Evolutionary conservation across 1,284 basidiomycete species (phyloP).

Genomic region (Lentinula novae-zelandiae): DNA sequence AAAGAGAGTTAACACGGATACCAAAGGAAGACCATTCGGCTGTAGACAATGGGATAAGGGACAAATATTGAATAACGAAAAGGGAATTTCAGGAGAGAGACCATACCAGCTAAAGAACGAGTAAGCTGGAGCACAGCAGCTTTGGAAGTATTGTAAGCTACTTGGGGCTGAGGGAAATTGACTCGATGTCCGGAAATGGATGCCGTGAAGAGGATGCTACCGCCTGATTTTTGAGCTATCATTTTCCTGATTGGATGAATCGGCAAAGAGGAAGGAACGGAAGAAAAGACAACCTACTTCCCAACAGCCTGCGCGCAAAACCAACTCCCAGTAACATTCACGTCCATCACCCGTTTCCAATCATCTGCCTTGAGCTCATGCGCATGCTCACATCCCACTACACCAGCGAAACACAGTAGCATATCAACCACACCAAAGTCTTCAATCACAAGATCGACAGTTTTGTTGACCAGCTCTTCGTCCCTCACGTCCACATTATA

Average conservation of each 20-base stretch:
- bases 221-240: conserved; percentile 35
- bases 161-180: conserved; percentile 38
- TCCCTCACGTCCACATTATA: conserved; percentile 35
- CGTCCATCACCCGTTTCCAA: conserved; percentile 34
- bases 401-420: conserved; percentile 38
- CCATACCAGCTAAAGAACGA: conserved; percentile 24
- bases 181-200: conserved; percentile 38
- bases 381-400: conserved; percentile 31
- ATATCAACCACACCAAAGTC: conserved; percentile 32
- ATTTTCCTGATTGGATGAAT: conserved; percentile 27
- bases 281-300: conserved; percentile 24
- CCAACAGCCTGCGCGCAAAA: conserved; percentile 38
- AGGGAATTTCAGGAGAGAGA: too few species aligned
- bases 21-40: conserved; percentile 39
- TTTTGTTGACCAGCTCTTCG: conserved; percentile 24
- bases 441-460: conserved; percentile 25
- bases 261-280: not conserved
- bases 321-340: conserved; percentile 41
- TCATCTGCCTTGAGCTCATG: conserved; percentile 26
- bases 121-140: conserved; percentile 29
- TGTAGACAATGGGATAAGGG: not conserved
- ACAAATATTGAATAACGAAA: too few species aligned
- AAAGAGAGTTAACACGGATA: conserved; percentile 39
- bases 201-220: conserved; percentile 38
- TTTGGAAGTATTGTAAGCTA: conserved; percentile 33